phyloP scores from a whole-genome alignment of 495 filamentous ascomycete species.

The Echria macrotheca region DNA sequence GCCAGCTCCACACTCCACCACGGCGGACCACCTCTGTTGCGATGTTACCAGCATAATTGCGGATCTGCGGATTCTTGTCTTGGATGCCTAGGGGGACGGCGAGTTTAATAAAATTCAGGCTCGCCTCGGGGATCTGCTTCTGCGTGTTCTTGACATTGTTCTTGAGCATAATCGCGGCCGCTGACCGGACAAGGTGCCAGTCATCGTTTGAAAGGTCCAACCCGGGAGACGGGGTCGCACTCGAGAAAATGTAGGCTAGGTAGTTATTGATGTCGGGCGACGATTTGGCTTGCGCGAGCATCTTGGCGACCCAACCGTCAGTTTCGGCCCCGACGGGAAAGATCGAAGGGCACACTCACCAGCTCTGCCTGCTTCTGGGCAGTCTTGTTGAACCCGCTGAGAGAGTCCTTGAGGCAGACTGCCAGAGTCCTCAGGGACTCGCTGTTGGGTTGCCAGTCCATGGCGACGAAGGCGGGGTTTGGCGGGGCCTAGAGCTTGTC shows the following conservation, averaged over 20 bases:
- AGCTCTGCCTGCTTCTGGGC: constrained; percentile 79
- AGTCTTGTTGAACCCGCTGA: constrained; percentile 70
- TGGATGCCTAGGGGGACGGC: constrained; percentile 71
- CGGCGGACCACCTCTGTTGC: constrained; percentile 88
- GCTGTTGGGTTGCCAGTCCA: constrained; percentile 90
- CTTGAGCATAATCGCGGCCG: constrained; percentile 90
- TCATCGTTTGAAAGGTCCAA: constrained; percentile 51
- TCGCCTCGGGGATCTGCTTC: constrained; percentile 62
- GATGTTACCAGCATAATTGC: constrained; percentile 84
- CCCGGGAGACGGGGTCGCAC: constrained; percentile 51
- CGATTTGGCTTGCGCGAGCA: constrained; percentile 85
- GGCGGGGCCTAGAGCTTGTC: constrained; percentile 4
- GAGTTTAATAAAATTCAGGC: constrained; percentile 69
- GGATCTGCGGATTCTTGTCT: constrained; percentile 75
- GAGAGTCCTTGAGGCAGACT: constrained; percentile 82
- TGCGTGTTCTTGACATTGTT: constrained; percentile 74
- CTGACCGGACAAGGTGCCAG: constrained; percentile 72
- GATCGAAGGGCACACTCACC: constrained; percentile 33
- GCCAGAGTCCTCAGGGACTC: constrained; percentile 84
- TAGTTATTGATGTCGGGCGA: constrained; percentile 97
- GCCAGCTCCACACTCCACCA: constrained; percentile 86
- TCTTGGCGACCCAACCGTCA: constrained; percentile 48
- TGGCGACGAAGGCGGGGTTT: constrained; percentile 31
- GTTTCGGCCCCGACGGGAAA: constrained; percentile 4
- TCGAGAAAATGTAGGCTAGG: constrained; percentile 83